Conservation (phyloP, 768 basidiomycete genomes). For the Russula emetica region DNA sequence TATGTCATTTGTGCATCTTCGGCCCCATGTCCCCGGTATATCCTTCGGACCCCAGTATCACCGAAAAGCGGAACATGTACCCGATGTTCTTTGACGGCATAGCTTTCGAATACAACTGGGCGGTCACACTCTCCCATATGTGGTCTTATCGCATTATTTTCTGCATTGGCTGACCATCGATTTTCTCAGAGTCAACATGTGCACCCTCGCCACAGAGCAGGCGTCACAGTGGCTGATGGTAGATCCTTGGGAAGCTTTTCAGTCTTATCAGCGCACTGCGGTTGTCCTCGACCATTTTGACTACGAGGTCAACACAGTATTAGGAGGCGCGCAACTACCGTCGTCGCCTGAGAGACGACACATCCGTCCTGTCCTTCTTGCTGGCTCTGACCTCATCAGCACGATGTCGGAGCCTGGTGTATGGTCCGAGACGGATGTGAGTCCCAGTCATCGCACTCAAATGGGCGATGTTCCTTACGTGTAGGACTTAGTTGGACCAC, state of each 20-base stretch:
- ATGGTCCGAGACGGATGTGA: slow-evolving; percentile 90
- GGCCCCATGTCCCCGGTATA: background rate
- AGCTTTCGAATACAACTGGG: background rate
- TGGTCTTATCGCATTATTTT: background rate
- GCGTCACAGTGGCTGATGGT: slow-evolving; percentile 96
- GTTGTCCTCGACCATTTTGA: slow-evolving; percentile 98
- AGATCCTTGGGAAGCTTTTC: slow-evolving; percentile 96
- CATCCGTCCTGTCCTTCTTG: slow-evolving; percentile 88
- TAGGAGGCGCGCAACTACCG: slow-evolving; percentile 71
- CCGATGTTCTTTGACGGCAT: background rate
- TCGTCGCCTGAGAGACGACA: slow-evolving; percentile 70
- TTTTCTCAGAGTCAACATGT: slow-evolving; percentile 69
- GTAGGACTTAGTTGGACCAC: slow-evolving; percentile 73
- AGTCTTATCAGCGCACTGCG: slow-evolving; percentile 92
- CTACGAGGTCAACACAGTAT: slow-evolving; percentile 81
- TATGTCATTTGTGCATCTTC: slow-evolving; percentile 5
- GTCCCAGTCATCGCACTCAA: slow-evolving; percentile 35
- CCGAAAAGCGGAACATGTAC: slow-evolving; percentile 2
- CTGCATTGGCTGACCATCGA: background rate
- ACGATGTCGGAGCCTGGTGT: slow-evolving; percentile 99
- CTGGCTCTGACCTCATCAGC: slow-evolving; percentile 96
- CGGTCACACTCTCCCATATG: background rate
- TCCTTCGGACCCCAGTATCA: slow-evolving; percentile 7
- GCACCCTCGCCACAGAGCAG: slow-evolving; percentile 82
- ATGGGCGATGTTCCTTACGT: slow-evolving; percentile 17